Percentiles rank a stretch among this genome's conserved stretches.
Conservation (phyloP, 257 asterid species). For the Euphrasia confusa region DNA sequence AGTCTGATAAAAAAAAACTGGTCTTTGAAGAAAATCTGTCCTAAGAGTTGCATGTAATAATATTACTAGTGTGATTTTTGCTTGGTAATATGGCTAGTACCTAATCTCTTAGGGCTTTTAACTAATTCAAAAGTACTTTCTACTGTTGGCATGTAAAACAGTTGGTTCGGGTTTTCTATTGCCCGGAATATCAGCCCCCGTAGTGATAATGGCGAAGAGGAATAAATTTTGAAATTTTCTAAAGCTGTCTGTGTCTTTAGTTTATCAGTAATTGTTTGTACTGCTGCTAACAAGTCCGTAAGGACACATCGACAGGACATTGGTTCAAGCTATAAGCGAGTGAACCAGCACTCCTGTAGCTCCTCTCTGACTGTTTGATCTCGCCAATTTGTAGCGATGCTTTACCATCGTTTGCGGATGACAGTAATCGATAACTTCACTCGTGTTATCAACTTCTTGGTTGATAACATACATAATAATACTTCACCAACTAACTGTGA, state of each 20-base stretch:
- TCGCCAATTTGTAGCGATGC: too few relatives aligned
- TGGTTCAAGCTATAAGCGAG: background rate
- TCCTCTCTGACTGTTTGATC: too few relatives aligned
- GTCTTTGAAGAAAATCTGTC: background rate
- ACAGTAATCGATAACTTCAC: too few relatives aligned
- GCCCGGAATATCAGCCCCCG: background rate
- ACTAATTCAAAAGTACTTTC: background rate
- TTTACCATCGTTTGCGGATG: too few relatives aligned
- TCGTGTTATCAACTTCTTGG: too few relatives aligned
- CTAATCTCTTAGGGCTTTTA: too few relatives aligned
- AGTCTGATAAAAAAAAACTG: background rate
- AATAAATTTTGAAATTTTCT: background rate
- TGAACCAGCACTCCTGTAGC: too few relatives aligned
- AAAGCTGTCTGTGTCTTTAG: background rate
- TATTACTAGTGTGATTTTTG: slow-evolving; percentile 18
- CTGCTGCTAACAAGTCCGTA: background rate
- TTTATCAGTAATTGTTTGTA: background rate
- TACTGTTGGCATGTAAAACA: slow-evolving; percentile 11
- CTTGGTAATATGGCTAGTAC: background rate
- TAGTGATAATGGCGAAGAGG: slow-evolving; percentile 7
- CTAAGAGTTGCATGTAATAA: slow-evolving; percentile 16
- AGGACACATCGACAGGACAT: background rate
- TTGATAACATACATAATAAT: too few relatives aligned
- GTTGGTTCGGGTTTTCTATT: slow-evolving; percentile 4
- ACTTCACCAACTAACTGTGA: too few relatives aligned